These are phyloP conservation scores for Amphibolis antarctica DNA, from an alignment of 106 monocot genomes.

Conservation along the genomic window DNA sequence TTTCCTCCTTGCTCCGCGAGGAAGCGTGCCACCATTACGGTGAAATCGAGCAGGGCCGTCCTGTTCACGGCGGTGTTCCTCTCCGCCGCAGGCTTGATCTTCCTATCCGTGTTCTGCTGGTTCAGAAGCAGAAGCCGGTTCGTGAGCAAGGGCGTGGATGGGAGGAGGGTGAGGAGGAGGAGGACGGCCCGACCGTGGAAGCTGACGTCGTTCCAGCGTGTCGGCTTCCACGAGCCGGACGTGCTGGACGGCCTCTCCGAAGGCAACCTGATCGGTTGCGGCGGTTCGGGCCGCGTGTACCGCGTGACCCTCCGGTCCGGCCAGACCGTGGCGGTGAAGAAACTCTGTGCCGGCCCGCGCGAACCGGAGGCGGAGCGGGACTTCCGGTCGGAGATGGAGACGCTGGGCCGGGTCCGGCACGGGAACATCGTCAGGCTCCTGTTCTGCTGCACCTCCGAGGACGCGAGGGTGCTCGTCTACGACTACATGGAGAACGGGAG, in stretches of 20 bases:
- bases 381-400: slow-evolving; percentile 40
- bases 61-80: slow-evolving; percentile 7
- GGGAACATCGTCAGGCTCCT: slow-evolving; percentile 55
- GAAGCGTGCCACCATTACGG: background rate
- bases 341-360: slow-evolving; percentile 14
- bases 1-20: slow-evolving; percentile 8
- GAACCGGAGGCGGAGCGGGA: slow-evolving; percentile 17
- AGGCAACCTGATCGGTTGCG: slow-evolving; percentile 36
- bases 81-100: slow-evolving; percentile 10
- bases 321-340: slow-evolving; percentile 43
- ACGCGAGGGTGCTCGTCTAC: slow-evolving; percentile 28
- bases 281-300: slow-evolving; percentile 39
- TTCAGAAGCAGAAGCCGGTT: background rate
- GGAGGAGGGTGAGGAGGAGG: background rate
- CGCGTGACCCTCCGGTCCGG: slow-evolving; percentile 24
- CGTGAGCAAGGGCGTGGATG: slow-evolving; percentile 3
- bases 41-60: slow-evolving; percentile 2
- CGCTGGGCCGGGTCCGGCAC: slow-evolving; percentile 42
- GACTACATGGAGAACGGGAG: slow-evolving; percentile 65
- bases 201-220: slow-evolving; percentile 29
- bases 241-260: slow-evolving; percentile 23
- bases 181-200: slow-evolving; percentile 18
- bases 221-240: slow-evolving; percentile 34
- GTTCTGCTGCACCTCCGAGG: slow-evolving; percentile 47
- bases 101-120: slow-evolving; percentile 19